Conservation (phyloP, 2,329 filamentous ascomycete genomes). For the Arthrinium phaeospermum region DNA sequence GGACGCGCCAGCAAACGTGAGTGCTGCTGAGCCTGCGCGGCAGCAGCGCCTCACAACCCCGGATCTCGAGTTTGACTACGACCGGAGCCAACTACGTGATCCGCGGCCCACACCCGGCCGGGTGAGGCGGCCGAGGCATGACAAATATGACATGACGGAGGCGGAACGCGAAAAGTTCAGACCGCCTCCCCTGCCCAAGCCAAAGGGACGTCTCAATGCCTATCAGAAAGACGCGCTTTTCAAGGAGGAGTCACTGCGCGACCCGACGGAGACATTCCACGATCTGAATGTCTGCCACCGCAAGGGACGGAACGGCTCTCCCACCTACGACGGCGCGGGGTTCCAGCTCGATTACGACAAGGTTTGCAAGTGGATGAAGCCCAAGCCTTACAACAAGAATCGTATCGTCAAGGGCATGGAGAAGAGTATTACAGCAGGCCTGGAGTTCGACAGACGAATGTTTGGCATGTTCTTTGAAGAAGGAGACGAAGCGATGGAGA, state of each 20-base stretch:
- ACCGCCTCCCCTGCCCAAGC: not conserved
- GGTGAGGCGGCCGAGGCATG: conserved; percentile 27
- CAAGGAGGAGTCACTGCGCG: not conserved
- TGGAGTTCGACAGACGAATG: conserved; percentile 20
- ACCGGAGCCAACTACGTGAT: conserved; percentile 32
- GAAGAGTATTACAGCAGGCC: conserved; percentile 18
- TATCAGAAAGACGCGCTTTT: not conserved
- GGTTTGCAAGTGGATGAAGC: conserved; percentile 25
- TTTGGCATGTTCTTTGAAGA: not conserved
- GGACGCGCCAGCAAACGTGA: not conserved
- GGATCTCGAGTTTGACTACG: conserved; percentile 35
- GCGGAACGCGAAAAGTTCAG: not conserved
- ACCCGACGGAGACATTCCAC: conserved; percentile 1
- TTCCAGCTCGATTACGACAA: conserved; percentile 30
- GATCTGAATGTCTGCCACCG: conserved; percentile 26
- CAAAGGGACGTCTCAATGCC: not conserved
- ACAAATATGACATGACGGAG: conserved; percentile 1
- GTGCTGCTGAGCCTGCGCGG: not conserved
- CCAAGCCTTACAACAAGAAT: conserved; percentile 23
- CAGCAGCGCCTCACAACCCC: conserved; percentile 32
- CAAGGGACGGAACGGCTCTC: conserved; percentile 27
- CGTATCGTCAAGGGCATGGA: conserved; percentile 21
- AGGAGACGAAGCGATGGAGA: not conserved
- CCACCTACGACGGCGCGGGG: conserved; percentile 29
- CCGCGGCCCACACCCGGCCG: conserved; percentile 33